phyloP scores from a whole-genome alignment of 1,284 basidiomycete genomes.

The Phylloboletellus chloephorus region DNA sequence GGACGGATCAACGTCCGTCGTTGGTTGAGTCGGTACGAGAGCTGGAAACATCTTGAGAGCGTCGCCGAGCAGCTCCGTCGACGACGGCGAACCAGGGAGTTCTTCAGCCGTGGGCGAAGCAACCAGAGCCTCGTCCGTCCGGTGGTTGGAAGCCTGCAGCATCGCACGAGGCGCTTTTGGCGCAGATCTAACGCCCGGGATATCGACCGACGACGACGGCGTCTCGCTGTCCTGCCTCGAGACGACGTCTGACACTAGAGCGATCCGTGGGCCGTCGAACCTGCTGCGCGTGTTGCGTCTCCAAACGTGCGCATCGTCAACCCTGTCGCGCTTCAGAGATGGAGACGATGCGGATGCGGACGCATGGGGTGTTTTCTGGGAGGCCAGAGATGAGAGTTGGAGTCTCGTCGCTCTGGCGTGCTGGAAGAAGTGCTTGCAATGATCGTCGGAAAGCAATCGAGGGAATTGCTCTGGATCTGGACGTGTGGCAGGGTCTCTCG shows the following conservation, averaged over 20 bases:
- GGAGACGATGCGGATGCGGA: too few species aligned
- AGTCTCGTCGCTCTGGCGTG: slow-evolving; percentile 24
- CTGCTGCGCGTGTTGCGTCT: slow-evolving; percentile 16
- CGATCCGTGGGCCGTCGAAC: slow-evolving; percentile 12
- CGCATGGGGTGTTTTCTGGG: slow-evolving; percentile 7
- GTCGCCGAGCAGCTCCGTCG: slow-evolving; percentile 8
- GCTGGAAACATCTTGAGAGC: slow-evolving; percentile 5
- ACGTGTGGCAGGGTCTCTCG: slow-evolving; percentile 13
- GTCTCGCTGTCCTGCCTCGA: slow-evolving; percentile 27
- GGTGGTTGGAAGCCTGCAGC: slow-evolving; percentile 10
- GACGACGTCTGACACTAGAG: slow-evolving; percentile 10
- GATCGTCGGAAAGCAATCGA: slow-evolving; percentile 27
- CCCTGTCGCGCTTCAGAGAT: slow-evolving; percentile 14
- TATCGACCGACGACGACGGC: slow-evolving; percentile 22
- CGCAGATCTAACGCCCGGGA: slow-evolving; percentile 8
- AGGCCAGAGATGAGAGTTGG: slow-evolving; percentile 17
- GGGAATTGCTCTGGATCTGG: slow-evolving; percentile 19
- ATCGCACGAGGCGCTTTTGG: slow-evolving; percentile 26
- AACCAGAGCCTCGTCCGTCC: neutral
- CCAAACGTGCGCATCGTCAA: slow-evolving; percentile 13
- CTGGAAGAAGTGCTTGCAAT: slow-evolving; percentile 18
- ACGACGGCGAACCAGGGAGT: neutral
- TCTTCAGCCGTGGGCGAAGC: slow-evolving; percentile 8
- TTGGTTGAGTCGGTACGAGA: neutral
- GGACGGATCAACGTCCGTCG: slow-evolving; percentile 2